A percentile compares a stretch with the other conserved stretches of the same genome.
phyloP scores from a whole-genome alignment of 306 rosid genomes.

The Dryas drummondii region DNA sequence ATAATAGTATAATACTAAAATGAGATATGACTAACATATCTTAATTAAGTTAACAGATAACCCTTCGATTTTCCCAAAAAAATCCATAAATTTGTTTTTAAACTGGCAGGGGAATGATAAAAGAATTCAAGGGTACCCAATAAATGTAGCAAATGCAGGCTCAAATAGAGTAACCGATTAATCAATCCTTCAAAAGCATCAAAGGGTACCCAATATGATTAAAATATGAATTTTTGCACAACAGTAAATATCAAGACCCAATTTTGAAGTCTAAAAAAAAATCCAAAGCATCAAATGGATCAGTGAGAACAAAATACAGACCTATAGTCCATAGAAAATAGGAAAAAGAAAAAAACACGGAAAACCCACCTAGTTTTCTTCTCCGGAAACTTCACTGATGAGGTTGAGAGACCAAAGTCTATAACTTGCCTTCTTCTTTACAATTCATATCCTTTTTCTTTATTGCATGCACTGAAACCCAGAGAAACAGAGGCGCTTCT shows the following conservation, averaged over 20 bases:
- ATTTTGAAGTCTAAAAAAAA: constrained; percentile 21
- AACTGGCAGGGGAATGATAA: constrained; percentile 10
- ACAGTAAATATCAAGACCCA: constrained; percentile 1
- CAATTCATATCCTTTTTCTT: constrained; percentile 9
- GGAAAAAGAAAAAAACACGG: neutral
- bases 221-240: constrained; percentile 10
- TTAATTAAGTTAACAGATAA: constrained; percentile 12
- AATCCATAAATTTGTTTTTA: constrained; percentile 19
- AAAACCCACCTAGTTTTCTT: constrained; percentile 45
- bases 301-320: constrained; percentile 6
- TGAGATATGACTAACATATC: constrained; percentile 15
- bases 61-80: neutral
- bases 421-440: constrained; percentile 19
- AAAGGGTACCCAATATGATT: constrained; percentile 29
- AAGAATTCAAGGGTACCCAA: constrained; percentile 14
- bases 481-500: constrained; percentile 33
- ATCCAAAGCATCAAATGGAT: constrained; percentile 26
- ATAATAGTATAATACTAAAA: too few species aligned
- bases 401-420: constrained; percentile 1
- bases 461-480: constrained; percentile 43
- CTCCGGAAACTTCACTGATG: constrained; percentile 19
- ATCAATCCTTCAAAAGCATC: constrained; percentile 29
- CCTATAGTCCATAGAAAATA: constrained; percentile 1
- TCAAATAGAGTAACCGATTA: constrained; percentile 6
- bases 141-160: constrained; percentile 7